A percentile compares a stretch with the other conserved stretches of the same genome.
Conservation (phyloP, 441 rosid species). For the Biscutella laevigata region DNA sequence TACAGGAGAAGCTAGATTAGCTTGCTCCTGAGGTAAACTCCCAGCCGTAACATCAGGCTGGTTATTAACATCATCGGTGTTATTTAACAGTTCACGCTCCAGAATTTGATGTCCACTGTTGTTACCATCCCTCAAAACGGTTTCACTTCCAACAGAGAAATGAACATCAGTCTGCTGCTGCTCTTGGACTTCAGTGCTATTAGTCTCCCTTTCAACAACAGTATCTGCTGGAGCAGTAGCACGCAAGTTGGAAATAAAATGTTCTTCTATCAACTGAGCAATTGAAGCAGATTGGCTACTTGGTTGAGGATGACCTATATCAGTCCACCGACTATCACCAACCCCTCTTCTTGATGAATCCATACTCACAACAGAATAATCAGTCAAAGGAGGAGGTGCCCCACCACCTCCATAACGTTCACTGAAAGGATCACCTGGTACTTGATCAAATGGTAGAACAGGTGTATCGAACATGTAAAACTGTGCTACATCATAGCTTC, state of each 20-base stretch:
- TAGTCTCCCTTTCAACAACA: slow-evolving; percentile 53
- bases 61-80: slow-evolving; percentile 12
- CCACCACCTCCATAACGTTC: slow-evolving; percentile 62
- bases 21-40: slow-evolving; percentile 22
- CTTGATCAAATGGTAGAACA: slow-evolving; percentile 71
- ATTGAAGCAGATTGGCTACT: slow-evolving; percentile 74
- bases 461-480: slow-evolving; percentile 96
- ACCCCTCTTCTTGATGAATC: slow-evolving; percentile 80
- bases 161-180: slow-evolving; percentile 42
- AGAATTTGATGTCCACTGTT: slow-evolving; percentile 42
- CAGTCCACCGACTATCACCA: slow-evolving; percentile 92
- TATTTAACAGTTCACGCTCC: slow-evolving; percentile 28
- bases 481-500: slow-evolving; percentile 72
- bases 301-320: slow-evolving; percentile 91
- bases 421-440: slow-evolving; percentile 56
- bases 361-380: slow-evolving; percentile 67
- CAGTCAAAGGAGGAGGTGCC: slow-evolving; percentile 76
- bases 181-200: slow-evolving; percentile 54
- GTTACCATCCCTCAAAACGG: slow-evolving; percentile 39
- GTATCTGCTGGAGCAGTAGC: slow-evolving; percentile 40
- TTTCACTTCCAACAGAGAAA: slow-evolving; percentile 41
- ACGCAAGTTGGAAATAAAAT: slow-evolving; percentile 59
- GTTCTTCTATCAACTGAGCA: slow-evolving; percentile 88
- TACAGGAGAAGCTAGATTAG: slow-evolving; percentile 33
- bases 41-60: slow-evolving; percentile 13